Base-by-base conservation (phyloP, 2,329 filamentous ascomycete genomes). In the Domatiomyces globalis region DNA sequence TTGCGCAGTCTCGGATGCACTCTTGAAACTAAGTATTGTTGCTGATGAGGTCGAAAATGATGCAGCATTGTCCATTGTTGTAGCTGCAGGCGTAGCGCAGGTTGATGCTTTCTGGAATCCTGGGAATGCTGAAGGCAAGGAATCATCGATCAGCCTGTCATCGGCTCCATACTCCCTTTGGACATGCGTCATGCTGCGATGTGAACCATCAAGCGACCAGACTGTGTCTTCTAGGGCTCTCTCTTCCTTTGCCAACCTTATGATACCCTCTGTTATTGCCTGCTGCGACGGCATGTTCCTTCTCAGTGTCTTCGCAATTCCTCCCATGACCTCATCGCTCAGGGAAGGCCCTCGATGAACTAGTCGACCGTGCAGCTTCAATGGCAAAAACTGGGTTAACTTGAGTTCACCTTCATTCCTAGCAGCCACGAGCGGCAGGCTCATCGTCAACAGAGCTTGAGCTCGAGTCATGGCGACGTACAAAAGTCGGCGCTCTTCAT, bases 401-500 rank as follows among this genome's bases (percentile, higher is more conserved):
- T 76, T 78, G 0, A 82, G 80, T 52, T 80, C 72, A 58, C 81
- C 76, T 20, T 75, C 70, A 22, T 70, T 65, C 51, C 79, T 76
- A 6, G 82, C 79, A 54, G 80, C 82, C 58, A 80, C 81, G 39
- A 82, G 66, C 0, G 89, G 87, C 57, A 80, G 86, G 65, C 87
- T 95, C 50, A 96, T 72, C 61, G 95, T 95, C 1, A 98, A 71
- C 27, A 96, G 69, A 0, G 80, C 83, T 64, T 96, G 83, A 5
- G 92, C 90, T 64, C 90, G 76, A 2, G 90, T 98, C 89, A 98
- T 96, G 25, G 89, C 90, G 12, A 98, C 92, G 62, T 96, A 98
- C 0, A 98, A 73, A 45, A 98, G 69, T 25, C 90, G 77, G 53
- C 92, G 76, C 65, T 98, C 90, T 66, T 98, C 90, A 51, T 90